A percentile compares a stretch with the other conserved stretches of the same genome.
Evolutionary conservation across 1,284 basidiomycete genomes (phyloP).

Genomic region (Naganishia sp.): DNA sequence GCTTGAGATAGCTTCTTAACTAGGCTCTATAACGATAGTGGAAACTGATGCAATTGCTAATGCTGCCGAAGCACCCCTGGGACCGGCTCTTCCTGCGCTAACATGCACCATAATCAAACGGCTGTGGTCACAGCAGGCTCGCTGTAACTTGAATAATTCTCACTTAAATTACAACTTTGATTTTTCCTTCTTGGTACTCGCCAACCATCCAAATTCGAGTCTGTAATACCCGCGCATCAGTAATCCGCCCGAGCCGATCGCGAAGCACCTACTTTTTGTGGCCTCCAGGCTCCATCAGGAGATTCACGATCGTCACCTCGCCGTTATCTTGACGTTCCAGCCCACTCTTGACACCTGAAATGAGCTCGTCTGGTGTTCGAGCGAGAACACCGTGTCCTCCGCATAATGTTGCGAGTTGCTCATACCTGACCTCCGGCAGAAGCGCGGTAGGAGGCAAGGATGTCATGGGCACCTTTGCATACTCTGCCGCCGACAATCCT

Average conservation of each 20-base stretch:
- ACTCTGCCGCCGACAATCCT: conserved; percentile 31
- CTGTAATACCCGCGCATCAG: conserved; percentile 13
- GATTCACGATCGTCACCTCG: conserved; percentile 34
- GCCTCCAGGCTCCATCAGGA: conserved; percentile 37
- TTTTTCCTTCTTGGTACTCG: conserved; percentile 34
- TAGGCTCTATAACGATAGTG: no score
- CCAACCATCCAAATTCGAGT: conserved; percentile 36
- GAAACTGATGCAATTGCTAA: no score
- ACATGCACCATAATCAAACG: neutral
- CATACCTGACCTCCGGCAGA: conserved; percentile 36
- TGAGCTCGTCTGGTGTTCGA: conserved; percentile 34
- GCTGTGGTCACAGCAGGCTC: neutral
- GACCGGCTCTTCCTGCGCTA: no score
- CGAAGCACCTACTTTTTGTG: conserved; percentile 29
- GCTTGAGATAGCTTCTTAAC: no score
- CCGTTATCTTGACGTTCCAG: conserved; percentile 26
- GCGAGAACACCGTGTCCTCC: conserved; percentile 35
- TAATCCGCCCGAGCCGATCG: neutral
- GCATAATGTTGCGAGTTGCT: conserved; percentile 32
- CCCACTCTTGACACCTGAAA: conserved; percentile 31
- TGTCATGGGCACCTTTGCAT: conserved; percentile 29
- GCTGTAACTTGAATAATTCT: neutral
- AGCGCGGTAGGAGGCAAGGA: conserved; percentile 37
- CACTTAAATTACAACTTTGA: conserved; percentile 28
- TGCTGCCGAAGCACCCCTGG: no score